phyloP scores from a whole-genome alignment of 495 filamentous ascomycete species.

The Xylaria venustula region DNA sequence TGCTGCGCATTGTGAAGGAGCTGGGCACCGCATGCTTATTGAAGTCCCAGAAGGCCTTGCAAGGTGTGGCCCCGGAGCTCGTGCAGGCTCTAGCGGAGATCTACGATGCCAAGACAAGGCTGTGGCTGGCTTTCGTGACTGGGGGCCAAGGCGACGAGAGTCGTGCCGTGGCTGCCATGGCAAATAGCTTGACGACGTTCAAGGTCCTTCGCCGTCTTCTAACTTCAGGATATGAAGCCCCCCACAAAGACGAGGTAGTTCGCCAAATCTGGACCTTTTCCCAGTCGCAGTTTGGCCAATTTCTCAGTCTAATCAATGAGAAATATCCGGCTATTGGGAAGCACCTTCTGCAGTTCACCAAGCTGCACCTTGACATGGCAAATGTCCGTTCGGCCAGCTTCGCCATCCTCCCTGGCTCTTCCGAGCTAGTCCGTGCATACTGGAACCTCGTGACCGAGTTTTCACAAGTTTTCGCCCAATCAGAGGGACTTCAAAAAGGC shows the following conservation, averaged over 20 bases:
- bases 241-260: conserved; percentile 72
- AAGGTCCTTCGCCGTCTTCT: conserved; percentile 79
- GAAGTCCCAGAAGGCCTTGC: conserved; percentile 66
- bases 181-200: conserved; percentile 72
- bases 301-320: conserved; percentile 53
- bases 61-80: conserved; percentile 74
- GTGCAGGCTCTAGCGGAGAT: conserved; percentile 72
- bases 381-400: conserved; percentile 74
- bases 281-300: conserved; percentile 67
- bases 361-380: conserved; percentile 85
- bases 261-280: conserved; percentile 73
- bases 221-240: conserved; percentile 77
- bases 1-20: conserved; percentile 87
- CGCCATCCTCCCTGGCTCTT: conserved; percentile 71
- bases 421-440: conserved; percentile 72
- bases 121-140: conserved; percentile 65
- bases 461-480: conserved; percentile 64
- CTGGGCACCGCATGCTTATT: conserved; percentile 74
- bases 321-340: conserved; percentile 67
- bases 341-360: conserved; percentile 84
- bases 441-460: conserved; percentile 77
- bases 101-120: conserved; percentile 70
- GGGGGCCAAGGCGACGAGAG: conserved; percentile 60
- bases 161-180: conserved; percentile 58
- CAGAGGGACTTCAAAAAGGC: conserved; percentile 46